Conservation (phyloP, 192 early-diverging fungal species). For the Martensiomyces pterosporus region DNA sequence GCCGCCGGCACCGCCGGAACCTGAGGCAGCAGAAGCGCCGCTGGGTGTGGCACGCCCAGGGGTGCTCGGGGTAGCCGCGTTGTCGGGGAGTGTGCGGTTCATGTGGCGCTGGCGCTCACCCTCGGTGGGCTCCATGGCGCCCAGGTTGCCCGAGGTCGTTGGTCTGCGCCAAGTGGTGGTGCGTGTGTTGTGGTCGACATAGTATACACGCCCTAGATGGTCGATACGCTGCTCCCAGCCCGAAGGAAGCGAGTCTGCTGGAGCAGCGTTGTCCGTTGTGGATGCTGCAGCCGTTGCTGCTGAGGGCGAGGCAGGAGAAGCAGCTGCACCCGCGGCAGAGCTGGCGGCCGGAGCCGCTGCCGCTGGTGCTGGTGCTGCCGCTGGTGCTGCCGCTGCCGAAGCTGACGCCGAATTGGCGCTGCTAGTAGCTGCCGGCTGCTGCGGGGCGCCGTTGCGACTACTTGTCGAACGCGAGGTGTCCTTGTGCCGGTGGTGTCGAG, state of each 20-base stretch:
- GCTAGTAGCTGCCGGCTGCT: slow-evolving; percentile 14
- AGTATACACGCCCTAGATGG: slow-evolving; percentile 91
- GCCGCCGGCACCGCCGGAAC: slow-evolving; percentile 12
- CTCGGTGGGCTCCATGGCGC: slow-evolving; percentile 54
- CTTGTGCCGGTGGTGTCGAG: too few relatives aligned
- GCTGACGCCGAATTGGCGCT: slow-evolving; percentile 8
- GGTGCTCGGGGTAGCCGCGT: slow-evolving; percentile 6
- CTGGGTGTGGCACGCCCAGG: slow-evolving; percentile 3
- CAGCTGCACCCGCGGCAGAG: slow-evolving; percentile 5
- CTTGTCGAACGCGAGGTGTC: too few relatives aligned
- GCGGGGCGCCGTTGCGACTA: too few relatives aligned
- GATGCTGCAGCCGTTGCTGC: background rate
- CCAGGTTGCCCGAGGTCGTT: slow-evolving; percentile 11
- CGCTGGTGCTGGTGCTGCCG: slow-evolving; percentile 9
- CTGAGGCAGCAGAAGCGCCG: slow-evolving; percentile 7
- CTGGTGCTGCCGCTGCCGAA: slow-evolving; percentile 11
- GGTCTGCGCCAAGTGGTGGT: slow-evolving; percentile 88
- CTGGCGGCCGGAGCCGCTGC: too few relatives aligned
- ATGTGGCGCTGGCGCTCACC: slow-evolving; percentile 74
- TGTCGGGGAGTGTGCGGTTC: slow-evolving; percentile 79
- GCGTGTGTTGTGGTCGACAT: slow-evolving; percentile 96
- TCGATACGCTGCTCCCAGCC: slow-evolving; percentile 97
- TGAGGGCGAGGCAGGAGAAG: slow-evolving; percentile 2
- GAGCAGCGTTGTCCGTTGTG: background rate
- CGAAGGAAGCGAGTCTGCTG: slow-evolving; percentile 26